These are phyloP conservation scores for Diplogelasinospora grovesii DNA, from an alignment of 495 filamentous ascomycete species.

Conservation along the genomic window DNA sequence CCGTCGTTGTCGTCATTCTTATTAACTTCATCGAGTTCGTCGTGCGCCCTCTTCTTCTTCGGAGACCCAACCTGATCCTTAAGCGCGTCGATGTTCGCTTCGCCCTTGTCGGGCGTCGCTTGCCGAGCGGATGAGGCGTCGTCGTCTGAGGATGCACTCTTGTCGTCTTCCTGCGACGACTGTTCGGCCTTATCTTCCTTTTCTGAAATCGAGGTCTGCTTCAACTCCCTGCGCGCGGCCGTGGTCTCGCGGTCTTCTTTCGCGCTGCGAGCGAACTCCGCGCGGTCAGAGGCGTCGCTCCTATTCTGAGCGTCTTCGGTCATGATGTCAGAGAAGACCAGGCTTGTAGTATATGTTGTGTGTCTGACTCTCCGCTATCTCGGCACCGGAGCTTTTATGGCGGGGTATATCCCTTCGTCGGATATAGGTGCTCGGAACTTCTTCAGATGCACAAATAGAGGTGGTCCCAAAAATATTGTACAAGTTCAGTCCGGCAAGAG, in stretches of 20 bases:
- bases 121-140: constrained; percentile 5
- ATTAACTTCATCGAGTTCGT: constrained; percentile 41
- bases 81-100: constrained; percentile 28
- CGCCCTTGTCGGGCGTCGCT: constrained; percentile 26
- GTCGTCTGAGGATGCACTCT: constrained; percentile 18
- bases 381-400: too few species aligned
- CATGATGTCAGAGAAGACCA: constrained; percentile 29
- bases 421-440: too few species aligned
- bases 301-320: constrained; percentile 30
- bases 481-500: too few species aligned
- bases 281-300: constrained; percentile 24
- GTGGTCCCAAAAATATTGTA: too few species aligned
- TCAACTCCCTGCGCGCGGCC: constrained; percentile 48
- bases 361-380: too few species aligned
- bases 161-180: constrained; percentile 16
- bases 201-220: constrained; percentile 48
- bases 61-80: constrained; percentile 44
- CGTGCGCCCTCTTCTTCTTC: constrained; percentile 52
- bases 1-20: constrained; percentile 31
- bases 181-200: constrained; percentile 14
- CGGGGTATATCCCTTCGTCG: too few species aligned
- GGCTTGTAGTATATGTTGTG: too few species aligned
- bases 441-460: too few species aligned
- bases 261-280: constrained; percentile 13
- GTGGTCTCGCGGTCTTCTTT: constrained; percentile 50